phyloP scores from a whole-genome alignment of 306 rosid species.

The barrel medic (Medicago truncatula) region DNA sequence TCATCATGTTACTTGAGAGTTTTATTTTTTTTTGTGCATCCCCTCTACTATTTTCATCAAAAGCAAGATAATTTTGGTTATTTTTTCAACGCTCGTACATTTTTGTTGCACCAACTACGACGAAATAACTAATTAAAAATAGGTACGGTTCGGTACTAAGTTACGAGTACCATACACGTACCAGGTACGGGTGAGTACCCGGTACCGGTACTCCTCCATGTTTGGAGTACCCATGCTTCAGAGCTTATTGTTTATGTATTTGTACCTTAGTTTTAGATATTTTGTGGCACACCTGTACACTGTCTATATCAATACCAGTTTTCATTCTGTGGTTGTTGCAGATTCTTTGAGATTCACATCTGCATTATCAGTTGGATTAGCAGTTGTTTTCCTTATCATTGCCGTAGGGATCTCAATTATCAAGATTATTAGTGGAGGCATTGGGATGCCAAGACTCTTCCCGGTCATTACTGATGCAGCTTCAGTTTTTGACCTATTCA shows the following conservation, averaged over 20 bases:
- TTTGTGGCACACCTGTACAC: background rate
- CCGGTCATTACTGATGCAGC: constrained; percentile 65
- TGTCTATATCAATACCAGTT: background rate
- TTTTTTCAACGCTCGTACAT: too few relatives aligned
- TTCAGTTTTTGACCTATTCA: constrained; percentile 68
- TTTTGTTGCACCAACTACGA: too few relatives aligned
- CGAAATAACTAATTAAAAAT: too few relatives aligned
- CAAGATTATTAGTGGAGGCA: constrained; percentile 72
- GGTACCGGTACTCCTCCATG: too few relatives aligned
- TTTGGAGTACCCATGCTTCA: too few relatives aligned
- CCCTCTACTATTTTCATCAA: too few relatives aligned
- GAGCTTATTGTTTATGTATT: background rate
- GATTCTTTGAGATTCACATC: constrained; percentile 92
- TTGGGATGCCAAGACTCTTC: constrained; percentile 77
- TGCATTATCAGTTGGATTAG: constrained; percentile 82
- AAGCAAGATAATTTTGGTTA: too few relatives aligned
- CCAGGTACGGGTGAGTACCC: too few relatives aligned
- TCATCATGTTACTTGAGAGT: too few relatives aligned
- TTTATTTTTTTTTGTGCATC: too few relatives aligned
- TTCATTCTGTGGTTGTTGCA: constrained; percentile 44
- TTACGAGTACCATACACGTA: too few relatives aligned
- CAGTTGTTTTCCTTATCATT: constrained; percentile 80
- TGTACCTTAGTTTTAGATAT: background rate
- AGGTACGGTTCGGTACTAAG: too few relatives aligned
- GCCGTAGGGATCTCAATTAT: constrained; percentile 79